A percentile compares a stretch with the other conserved stretches of the same genome.
Conservation (phyloP, 73 alveolate genomes). For the Uronychia setigera region DNA sequence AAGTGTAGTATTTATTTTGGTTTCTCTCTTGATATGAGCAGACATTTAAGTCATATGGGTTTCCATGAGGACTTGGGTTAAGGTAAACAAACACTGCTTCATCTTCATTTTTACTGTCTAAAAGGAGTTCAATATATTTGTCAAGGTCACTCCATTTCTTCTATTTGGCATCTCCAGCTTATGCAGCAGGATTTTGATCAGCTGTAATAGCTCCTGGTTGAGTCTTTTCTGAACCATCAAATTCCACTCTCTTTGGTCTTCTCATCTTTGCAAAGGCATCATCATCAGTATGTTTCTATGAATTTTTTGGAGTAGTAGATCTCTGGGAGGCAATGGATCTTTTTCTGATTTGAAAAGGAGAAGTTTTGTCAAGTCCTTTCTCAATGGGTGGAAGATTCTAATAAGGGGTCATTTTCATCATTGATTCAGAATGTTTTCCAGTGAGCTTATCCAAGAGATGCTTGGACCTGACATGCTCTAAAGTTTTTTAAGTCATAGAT, state of each 20-base stretch:
- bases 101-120: constrained; percentile 46
- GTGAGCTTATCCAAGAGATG: constrained; percentile 46
- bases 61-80: constrained; percentile 38
- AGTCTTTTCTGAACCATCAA: not conserved
- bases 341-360: not conserved
- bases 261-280: not conserved
- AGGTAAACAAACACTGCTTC: constrained; percentile 56
- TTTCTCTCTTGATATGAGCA: constrained; percentile 46
- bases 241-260: not conserved
- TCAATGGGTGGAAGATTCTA: not conserved
- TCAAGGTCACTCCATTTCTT: constrained; percentile 56
- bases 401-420: not conserved
- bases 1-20: constrained; percentile 61
- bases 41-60: constrained; percentile 49
- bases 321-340: not conserved
- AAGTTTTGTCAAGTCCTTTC: no score
- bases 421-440: constrained; percentile 13
- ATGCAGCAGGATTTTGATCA: constrained; percentile 10
- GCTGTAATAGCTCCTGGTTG: not conserved
- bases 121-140: constrained; percentile 43
- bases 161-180: constrained; percentile 11
- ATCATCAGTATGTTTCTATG: not conserved
- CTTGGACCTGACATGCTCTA: constrained; percentile 39
- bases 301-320: not conserved
- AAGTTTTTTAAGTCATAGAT: constrained; percentile 25